phyloP scores from a whole-genome alignment of 345 rosid species.

The Carallia brachiata region DNA sequence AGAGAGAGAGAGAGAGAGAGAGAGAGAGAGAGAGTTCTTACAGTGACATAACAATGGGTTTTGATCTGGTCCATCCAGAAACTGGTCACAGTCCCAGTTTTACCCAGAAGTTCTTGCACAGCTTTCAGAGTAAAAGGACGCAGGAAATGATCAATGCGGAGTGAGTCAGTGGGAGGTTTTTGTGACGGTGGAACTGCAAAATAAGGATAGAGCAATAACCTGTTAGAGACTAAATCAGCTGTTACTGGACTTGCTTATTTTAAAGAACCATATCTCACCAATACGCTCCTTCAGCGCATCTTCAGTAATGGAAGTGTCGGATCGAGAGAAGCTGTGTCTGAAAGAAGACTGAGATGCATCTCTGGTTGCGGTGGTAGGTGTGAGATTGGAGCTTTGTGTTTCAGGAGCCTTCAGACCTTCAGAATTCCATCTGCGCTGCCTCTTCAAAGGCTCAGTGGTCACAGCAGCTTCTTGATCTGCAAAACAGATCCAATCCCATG shows the following conservation, averaged over 20 bases:
- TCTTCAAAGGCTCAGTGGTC: constrained; percentile 63
- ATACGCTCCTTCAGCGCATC: constrained; percentile 77
- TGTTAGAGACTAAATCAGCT: constrained; percentile 4
- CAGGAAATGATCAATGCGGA: constrained; percentile 81
- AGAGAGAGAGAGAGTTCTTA: constrained; percentile 38
- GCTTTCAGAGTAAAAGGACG: constrained; percentile 98
- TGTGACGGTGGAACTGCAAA: constrained; percentile 88
- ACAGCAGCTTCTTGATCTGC: constrained; percentile 71
- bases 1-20: constrained; percentile 8
- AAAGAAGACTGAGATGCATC: constrained; percentile 35
- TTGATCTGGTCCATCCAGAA: constrained; percentile 99
- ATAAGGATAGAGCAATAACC: constrained; percentile 12
- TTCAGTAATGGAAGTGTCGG: constrained; percentile 60
- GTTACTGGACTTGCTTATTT: neutral
- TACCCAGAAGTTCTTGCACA: constrained; percentile 91
- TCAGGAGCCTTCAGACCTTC: constrained; percentile 61
- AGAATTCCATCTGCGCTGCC: constrained; percentile 91
- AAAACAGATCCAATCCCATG: neutral
- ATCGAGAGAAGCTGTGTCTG: constrained; percentile 61
- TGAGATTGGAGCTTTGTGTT: constrained; percentile 42
- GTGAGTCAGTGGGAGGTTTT: constrained; percentile 73
- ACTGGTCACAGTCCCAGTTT: constrained; percentile 67
- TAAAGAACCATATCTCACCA: constrained; percentile 49
- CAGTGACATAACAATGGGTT: constrained; percentile 93
- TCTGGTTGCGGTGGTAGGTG: constrained; percentile 59